Percentiles rank a stretch among this genome's conserved stretches.
phyloP scores from a whole-genome alignment of 176 grass and related monocot species.

The Thinopyrum elongatum region DNA sequence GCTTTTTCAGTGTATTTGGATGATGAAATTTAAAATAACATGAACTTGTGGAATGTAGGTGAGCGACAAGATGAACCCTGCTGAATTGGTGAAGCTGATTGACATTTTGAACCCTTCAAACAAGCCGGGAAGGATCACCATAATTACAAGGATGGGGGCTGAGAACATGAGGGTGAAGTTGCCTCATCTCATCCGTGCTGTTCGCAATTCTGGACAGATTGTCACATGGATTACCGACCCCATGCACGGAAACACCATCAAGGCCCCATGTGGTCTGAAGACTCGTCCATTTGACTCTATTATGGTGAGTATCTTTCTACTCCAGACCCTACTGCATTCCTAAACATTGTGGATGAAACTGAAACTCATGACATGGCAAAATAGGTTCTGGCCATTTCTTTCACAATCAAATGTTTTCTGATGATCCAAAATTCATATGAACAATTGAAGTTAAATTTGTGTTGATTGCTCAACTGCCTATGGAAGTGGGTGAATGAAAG shows the following conservation, averaged over 20 bases:
- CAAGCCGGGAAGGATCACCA: slow-evolving; percentile 94
- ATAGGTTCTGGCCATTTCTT: background rate
- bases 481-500: background rate
- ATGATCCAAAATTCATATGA: background rate
- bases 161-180: slow-evolving; percentile 99
- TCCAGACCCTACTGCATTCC: background rate
- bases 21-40: slow-evolving; percentile 1
- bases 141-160: slow-evolving; percentile 95
- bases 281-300: slow-evolving; percentile 91
- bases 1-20: background rate
- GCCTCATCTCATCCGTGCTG: slow-evolving; percentile 89
- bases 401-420: background rate
- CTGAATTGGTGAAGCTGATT: slow-evolving; percentile 89
- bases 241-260: slow-evolving; percentile 98
- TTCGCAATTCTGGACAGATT: slow-evolving; percentile 72
- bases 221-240: slow-evolving; percentile 96
- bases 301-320: slow-evolving; percentile 47
- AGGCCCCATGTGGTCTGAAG: slow-evolving; percentile 92
- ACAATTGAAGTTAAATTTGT: background rate
- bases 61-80: slow-evolving; percentile 96
- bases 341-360: background rate
- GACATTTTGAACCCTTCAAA: slow-evolving; percentile 94
- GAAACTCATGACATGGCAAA: background rate
- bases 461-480: background rate
- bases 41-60: slow-evolving; percentile 55